Percentiles rank a stretch among this genome's conserved stretches.
phyloP scores from a whole-genome alignment of 371 early-diverging fungal genomes.

The Hamiltosporidium tvaerminnensis region DNA sequence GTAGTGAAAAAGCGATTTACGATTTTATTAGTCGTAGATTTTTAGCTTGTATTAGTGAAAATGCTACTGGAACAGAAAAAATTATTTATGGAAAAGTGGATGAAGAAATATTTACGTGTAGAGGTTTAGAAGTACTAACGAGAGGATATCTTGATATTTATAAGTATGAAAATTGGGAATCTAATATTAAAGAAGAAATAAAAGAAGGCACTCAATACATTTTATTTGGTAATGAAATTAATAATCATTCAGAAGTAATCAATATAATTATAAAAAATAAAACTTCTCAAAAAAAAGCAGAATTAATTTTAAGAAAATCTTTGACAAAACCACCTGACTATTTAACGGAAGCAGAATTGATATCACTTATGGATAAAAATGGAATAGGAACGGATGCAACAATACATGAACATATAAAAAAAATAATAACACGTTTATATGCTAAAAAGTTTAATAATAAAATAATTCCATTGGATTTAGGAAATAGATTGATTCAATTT shows the following conservation, averaged over 20 bases:
- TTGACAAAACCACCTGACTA: slow-evolving; percentile 63
- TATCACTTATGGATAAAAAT: slow-evolving; percentile 81
- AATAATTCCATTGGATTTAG: slow-evolving; percentile 70
- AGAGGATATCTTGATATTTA: not conserved
- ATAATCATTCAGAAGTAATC: too few relatives aligned
- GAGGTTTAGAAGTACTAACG: not conserved
- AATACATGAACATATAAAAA: slow-evolving; percentile 92
- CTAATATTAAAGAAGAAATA: too few relatives aligned
- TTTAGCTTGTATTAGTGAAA: slow-evolving; percentile 74
- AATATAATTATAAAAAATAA: too few relatives aligned
- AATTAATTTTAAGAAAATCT: too few relatives aligned
- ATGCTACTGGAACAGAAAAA: slow-evolving; percentile 62
- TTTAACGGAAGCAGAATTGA: slow-evolving; percentile 78
- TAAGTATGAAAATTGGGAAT: slow-evolving; percentile 51
- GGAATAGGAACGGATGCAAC: slow-evolving; percentile 99
- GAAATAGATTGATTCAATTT: slow-evolving; percentile 72
- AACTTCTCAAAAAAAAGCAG: too few relatives aligned
- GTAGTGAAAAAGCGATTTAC: slow-evolving; percentile 63
- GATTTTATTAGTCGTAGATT: slow-evolving; percentile 79
- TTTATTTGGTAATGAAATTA: too few relatives aligned
- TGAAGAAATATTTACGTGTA: not conserved
- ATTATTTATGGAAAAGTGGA: slow-evolving; percentile 2
- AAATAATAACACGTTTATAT: slow-evolving; percentile 74
- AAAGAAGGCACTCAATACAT: too few relatives aligned
- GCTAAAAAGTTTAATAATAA: slow-evolving; percentile 57